A percentile compares a stretch with the other conserved stretches of the same genome.
Conservation (phyloP, 73 alveolate genomes). For the Paramecium sexaurelia region DNA sequence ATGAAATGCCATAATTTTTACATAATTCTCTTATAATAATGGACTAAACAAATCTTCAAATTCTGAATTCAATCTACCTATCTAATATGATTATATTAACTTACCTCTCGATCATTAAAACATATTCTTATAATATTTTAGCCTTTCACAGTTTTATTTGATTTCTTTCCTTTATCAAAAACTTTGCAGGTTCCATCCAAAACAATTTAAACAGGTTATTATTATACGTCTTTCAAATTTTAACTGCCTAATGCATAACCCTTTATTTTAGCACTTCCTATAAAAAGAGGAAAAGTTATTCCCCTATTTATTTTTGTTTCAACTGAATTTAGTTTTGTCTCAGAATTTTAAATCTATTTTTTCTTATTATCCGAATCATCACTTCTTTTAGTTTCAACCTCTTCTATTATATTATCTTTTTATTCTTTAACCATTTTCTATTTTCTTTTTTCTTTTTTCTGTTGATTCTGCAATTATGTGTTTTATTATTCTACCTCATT, state of each 20-base stretch:
- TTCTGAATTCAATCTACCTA: conserved; percentile 32
- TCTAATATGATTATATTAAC: neutral
- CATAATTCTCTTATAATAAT: neutral
- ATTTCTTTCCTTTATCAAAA: neutral
- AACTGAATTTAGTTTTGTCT: neutral
- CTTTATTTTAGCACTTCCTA: neutral
- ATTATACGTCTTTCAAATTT: neutral
- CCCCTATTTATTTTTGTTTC: neutral
- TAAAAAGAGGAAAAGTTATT: neutral
- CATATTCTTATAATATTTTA: neutral
- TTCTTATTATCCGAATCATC: neutral
- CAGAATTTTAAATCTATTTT: neutral
- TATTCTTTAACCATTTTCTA: neutral
- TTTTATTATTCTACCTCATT: neutral
- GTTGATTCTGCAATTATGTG: neutral
- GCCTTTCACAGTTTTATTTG: neutral
- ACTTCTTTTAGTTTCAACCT: neutral
- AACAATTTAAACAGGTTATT: neutral
- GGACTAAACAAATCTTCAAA: neutral
- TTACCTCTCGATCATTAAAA: neutral
- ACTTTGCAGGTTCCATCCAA: neutral
- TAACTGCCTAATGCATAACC: neutral
- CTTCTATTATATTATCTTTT: neutral
- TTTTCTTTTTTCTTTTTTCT: neutral
- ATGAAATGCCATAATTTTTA: neutral